These are phyloP conservation scores for Boletus pseudo-olivaceus DNA, from an alignment of 768 basidiomycete species.

Conservation along the genomic window DNA sequence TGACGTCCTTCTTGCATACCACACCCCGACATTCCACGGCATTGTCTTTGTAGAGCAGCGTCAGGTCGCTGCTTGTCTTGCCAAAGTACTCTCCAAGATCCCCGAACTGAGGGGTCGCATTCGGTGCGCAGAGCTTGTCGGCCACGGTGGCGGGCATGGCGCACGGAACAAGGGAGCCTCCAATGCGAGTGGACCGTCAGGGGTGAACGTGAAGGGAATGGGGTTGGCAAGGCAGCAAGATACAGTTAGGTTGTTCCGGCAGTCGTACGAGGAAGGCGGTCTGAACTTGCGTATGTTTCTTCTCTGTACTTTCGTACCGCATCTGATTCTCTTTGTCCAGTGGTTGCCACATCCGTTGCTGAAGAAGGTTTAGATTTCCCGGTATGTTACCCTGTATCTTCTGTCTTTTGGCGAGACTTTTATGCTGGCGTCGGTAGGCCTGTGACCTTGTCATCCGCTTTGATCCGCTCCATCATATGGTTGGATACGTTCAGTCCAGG, in stretches of 20 bases:
- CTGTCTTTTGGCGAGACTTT: not conserved
- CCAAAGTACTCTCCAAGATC: slow-evolving; percentile 58
- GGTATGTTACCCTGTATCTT: slow-evolving; percentile 35
- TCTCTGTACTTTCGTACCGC: not conserved
- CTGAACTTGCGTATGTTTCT: slow-evolving; percentile 62
- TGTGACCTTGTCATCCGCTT: slow-evolving; percentile 87
- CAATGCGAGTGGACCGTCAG: slow-evolving; percentile 20
- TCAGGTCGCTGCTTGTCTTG: slow-evolving; percentile 69
- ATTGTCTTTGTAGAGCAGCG: slow-evolving; percentile 89
- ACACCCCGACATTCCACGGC: slow-evolving; percentile 61
- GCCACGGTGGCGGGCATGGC: slow-evolving; percentile 50
- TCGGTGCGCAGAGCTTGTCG: slow-evolving; percentile 63
- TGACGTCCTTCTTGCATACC: slow-evolving; percentile 54
- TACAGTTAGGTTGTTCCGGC: slow-evolving; percentile 62
- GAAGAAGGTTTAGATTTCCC: slow-evolving; percentile 93
- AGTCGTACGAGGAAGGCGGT: slow-evolving; percentile 57
- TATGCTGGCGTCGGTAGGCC: slow-evolving; percentile 44
- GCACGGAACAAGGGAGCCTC: slow-evolving; percentile 19
- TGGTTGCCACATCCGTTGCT: slow-evolving; percentile 83
- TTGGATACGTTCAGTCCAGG: slow-evolving; percentile 85
- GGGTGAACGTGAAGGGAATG: slow-evolving; percentile 48
- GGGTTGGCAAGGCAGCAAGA: slow-evolving; percentile 51
- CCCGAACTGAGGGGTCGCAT: slow-evolving; percentile 56
- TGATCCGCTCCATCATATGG: slow-evolving; percentile 77
- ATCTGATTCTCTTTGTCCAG: slow-evolving; percentile 29